Base-by-base conservation (phyloP, 2,329 filamentous ascomycete genomes). In the Fusarium sp. region DNA sequence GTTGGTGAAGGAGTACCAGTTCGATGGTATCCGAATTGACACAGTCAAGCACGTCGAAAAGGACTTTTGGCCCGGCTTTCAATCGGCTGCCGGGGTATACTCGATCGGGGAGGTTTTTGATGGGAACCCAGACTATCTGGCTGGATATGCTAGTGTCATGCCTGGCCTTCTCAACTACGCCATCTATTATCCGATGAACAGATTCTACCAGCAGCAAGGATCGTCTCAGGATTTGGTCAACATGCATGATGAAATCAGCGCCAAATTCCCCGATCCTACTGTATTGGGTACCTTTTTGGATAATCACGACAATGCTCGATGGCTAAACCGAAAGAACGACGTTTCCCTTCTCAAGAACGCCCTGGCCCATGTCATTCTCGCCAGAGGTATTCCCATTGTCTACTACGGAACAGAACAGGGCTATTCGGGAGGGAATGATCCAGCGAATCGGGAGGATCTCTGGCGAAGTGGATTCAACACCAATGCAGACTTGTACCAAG, bases 321-420 rank as follows among this genome's bases (percentile, higher is more conserved):
- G 89, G 79, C 79, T 88, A 25, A 86, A 82, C 70, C 79, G 85
- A 67, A 90, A 87, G 60, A 78, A 82, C 11, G 90, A 92, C 76
- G 79, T 86, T 9, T 81, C 88, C 3, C 84, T 91, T 3, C 87
- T 90, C 54, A 89, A 90, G 79, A 93, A 93, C 74, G 85, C 88
- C 6, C 84, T 92, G 45, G 85, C 89, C 0, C 92, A 89, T 76
- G 88, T 88, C n/a, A 86, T 93, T 33, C 86, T 93, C 20, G 84
- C 84, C 3, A 85, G 91, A 64, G 91, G 91, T 22, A 89, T 92
- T 42, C 90, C 91, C 1, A 89, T 92, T 65, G 85, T 92, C 36
- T 93, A 92, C 80, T 87, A 91, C 74, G 91, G 91, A 31, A 89
- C 91, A 70, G 91, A 93, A 80, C 91, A 93, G 76, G 89, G 88